These are phyloP conservation scores for Flaveria brownii DNA, from an alignment of 129 eudicot genomes.

Conservation along the genomic window DNA sequence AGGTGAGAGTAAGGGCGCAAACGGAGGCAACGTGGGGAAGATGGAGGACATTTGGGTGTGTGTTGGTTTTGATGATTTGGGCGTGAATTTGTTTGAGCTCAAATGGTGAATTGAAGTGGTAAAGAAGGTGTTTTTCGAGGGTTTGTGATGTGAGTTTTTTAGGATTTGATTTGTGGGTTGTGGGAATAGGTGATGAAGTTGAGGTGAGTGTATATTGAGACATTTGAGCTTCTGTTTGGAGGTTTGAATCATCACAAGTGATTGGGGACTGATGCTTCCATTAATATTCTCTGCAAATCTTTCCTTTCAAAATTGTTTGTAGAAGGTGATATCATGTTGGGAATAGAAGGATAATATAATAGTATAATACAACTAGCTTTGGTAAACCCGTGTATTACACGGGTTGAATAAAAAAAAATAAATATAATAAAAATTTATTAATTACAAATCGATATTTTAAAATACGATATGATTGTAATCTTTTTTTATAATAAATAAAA, in stretches of 20 bases:
- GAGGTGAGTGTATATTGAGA: constrained; percentile 13
- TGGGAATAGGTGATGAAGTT: constrained; percentile 26
- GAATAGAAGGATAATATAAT: no score
- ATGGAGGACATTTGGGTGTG: constrained; percentile 33
- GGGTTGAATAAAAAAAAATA: no score
- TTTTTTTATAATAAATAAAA: no score
- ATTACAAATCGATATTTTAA: no score
- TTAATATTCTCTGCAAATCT: no score
- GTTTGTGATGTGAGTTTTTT: constrained; percentile 29
- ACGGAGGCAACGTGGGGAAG: constrained; percentile 51
- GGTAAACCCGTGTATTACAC: no score
- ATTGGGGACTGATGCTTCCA: neutral
- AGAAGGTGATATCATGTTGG: no score
- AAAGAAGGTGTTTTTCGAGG: constrained; percentile 24
- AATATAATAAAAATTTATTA: no score
- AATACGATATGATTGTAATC: no score
- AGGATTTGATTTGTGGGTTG: constrained; percentile 11
- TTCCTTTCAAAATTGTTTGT: no score
- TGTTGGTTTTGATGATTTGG: constrained; percentile 41
- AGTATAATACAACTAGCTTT: no score
- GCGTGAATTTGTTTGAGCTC: constrained; percentile 62
- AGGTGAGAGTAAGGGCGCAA: constrained; percentile 57
- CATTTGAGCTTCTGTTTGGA: constrained; percentile 26
- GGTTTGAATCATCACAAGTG: neutral
- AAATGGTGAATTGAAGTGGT: constrained; percentile 42